A percentile compares a stretch with the other conserved stretches of the same genome.
These are phyloP conservation scores for Candida pseudocylindracea DNA, from an alignment of 1,139 yeast genomes.

Conservation along the genomic window DNA sequence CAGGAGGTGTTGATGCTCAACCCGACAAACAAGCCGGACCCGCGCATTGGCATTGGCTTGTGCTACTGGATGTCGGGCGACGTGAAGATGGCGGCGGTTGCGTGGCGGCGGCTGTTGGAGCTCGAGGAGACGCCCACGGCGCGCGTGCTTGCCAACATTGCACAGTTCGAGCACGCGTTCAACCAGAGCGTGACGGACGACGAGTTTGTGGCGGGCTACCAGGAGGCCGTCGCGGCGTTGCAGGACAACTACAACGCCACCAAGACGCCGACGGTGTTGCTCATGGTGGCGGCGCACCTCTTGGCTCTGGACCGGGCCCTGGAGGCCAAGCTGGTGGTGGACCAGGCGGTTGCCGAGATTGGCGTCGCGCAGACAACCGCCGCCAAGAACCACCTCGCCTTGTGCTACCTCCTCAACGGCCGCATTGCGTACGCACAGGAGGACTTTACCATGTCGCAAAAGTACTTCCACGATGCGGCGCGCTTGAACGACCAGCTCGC, in stretches of 20 bases:
- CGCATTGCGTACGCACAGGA: conserved; percentile 40
- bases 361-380: conserved; percentile 24
- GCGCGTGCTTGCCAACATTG: conserved; percentile 40
- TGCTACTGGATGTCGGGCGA: conserved; percentile 85
- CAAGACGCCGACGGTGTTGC: conserved; percentile 13
- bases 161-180: conserved; percentile 45
- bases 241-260: conserved; percentile 9
- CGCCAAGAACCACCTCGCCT: conserved; percentile 6
- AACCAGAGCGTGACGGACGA: conserved; percentile 34
- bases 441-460: conserved; percentile 48
- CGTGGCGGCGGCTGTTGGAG: conserved; percentile 71
- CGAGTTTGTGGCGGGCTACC: conserved; percentile 28
- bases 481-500: conserved; percentile 38
- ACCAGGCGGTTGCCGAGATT: conserved; percentile 27
- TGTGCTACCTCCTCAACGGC: conserved; percentile 52
- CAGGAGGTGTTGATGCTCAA: conserved; percentile 63
- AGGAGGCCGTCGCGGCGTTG: conserved; percentile 16
- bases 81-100: conserved; percentile 45
- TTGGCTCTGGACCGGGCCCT: conserved; percentile 27
- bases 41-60: conserved; percentile 85
- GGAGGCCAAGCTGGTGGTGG: conserved; percentile 37
- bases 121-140: conserved; percentile 44
- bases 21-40: conserved; percentile 72
- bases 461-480: conserved; percentile 50
- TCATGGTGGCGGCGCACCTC: conserved; percentile 4